phyloP scores from a whole-genome alignment of 116 monocot species.

The Zostera marina region DNA sequence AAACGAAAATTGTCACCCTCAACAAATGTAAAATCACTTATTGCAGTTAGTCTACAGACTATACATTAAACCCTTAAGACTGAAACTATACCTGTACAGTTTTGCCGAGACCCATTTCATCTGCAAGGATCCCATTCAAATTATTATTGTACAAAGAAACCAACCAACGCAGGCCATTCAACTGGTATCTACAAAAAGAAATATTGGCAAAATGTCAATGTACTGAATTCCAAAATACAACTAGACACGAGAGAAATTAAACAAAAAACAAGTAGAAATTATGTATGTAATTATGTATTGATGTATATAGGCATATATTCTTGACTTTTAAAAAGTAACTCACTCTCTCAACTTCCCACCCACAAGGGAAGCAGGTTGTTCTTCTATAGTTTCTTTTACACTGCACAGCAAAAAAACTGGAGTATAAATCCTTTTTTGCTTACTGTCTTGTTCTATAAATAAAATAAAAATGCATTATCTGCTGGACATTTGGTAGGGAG shows the following conservation, averaged over 20 bases:
- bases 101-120: constrained; percentile 99
- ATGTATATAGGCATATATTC: background rate
- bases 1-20: background rate
- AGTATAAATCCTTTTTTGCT: background rate
- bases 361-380: constrained; percentile 63
- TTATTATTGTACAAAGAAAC: constrained; percentile 97
- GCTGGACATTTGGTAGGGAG: no score
- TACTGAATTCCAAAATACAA: no score
- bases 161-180: constrained; percentile 97
- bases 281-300: no score
- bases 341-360: constrained; percentile 97
- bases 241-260: no score
- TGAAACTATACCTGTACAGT: constrained; percentile 70
- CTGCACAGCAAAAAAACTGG: constrained; percentile 20
- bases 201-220: background rate
- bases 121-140: constrained; percentile 97
- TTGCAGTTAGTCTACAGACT: background rate
- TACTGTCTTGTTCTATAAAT: no score
- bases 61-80: background rate
- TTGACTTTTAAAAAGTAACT: constrained; percentile 10
- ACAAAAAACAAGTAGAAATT: background rate
- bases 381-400: constrained; percentile 77
- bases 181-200: constrained; percentile 63
- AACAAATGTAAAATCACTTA: background rate
- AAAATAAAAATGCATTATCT: no score